phyloP scores from a whole-genome alignment of 2,329 filamentous ascomycete species.

The Cercospora sp. region DNA sequence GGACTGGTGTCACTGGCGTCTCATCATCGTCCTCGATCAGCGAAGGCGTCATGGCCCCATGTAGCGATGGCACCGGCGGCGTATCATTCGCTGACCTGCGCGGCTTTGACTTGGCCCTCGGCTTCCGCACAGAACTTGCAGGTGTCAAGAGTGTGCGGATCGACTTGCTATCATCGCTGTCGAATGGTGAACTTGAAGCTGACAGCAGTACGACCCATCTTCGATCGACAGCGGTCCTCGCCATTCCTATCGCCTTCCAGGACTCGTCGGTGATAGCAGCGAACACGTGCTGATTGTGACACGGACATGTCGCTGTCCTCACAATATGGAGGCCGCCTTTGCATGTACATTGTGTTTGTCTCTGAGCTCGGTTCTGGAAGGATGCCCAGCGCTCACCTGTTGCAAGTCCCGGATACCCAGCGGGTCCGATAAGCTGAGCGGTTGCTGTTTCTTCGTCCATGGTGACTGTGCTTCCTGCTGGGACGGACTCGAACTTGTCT shows the following conservation, averaged over 20 bases:
- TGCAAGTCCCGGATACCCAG: conserved; percentile 7
- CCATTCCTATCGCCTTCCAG: conserved; percentile 14
- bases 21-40: conserved; percentile 1
- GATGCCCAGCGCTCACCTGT: conserved; percentile 19
- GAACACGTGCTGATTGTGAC: conserved; percentile 16
- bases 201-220: conserved; percentile 19
- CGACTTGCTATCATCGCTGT: conserved; percentile 9
- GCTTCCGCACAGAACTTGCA: conserved; percentile 2
- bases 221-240: conserved; percentile 18
- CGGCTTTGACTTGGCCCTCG: not conserved
- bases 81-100: not conserved
- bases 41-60: not conserved
- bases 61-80: not conserved
- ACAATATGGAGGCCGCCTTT: conserved; percentile 2
- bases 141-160: conserved; percentile 8
- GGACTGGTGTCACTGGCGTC: not conserved
- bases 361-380: conserved; percentile 2
- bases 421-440: conserved; percentile 16
- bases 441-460: conserved; percentile 8
- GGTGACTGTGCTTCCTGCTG: conserved; percentile 12
- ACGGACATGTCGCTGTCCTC: conserved; percentile 2
- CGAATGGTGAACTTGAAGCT: not conserved
- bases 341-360: conserved; percentile 2
- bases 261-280: conserved; percentile 16
- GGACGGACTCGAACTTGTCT: conserved; percentile 7